These are phyloP conservation scores for Salix caprea DNA, from an alignment of 345 rosid genomes.

Conservation along the genomic window DNA sequence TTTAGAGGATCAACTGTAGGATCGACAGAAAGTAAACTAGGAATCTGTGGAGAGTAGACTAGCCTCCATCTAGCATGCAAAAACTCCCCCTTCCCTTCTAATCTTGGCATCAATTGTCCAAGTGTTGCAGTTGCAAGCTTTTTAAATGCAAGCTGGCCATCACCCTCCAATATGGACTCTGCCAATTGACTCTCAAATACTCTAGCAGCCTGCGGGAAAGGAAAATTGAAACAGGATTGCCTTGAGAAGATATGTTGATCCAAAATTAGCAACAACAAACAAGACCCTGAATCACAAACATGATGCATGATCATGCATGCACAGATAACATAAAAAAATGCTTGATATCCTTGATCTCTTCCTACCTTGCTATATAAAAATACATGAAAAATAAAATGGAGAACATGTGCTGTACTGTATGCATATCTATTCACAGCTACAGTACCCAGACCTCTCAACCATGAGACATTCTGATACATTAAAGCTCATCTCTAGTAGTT, in stretches of 20 bases:
- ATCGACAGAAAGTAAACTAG: slow-evolving; percentile 93
- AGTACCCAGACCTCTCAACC: slow-evolving; percentile 3
- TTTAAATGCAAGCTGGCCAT: slow-evolving; percentile 93
- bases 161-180: slow-evolving; percentile 93
- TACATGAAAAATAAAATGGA: not conserved
- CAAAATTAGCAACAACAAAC: slow-evolving; percentile 10
- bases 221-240: slow-evolving; percentile 7
- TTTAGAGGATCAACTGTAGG: slow-evolving; percentile 89
- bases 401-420: not conserved
- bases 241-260: slow-evolving; percentile 1
- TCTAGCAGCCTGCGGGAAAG: slow-evolving; percentile 68
- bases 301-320: not conserved
- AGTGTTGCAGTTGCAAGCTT: slow-evolving; percentile 97
- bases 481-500: not conserved
- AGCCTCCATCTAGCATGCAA: slow-evolving; percentile 99
- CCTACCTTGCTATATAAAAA: not conserved
- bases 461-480: not conserved
- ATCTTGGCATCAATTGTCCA: slow-evolving; percentile 86
- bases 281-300: not conserved
- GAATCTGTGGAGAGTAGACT: slow-evolving; percentile 97
- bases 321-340: not conserved
- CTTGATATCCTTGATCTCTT: not conserved
- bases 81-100: slow-evolving; percentile 95
- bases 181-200: slow-evolving; percentile 94
- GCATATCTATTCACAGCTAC: not conserved